A percentile compares a stretch with the other conserved stretches of the same genome.
Evolutionary conservation across 2,329 filamentous ascomycete genomes (phyloP).

Genomic region (Penicillium freii): DNA sequence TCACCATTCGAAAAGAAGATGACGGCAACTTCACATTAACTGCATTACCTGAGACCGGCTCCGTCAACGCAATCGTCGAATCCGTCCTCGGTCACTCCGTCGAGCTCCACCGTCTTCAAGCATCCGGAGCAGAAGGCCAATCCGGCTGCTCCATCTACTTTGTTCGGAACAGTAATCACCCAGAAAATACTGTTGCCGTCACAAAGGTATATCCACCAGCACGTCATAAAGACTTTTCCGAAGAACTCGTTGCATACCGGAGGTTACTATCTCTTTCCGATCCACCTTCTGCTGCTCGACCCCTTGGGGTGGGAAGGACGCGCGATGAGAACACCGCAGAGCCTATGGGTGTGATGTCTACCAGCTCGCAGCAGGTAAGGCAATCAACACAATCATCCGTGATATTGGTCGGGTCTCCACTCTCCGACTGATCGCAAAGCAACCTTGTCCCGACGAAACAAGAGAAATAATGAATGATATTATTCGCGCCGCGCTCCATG

Average conservation of each 20-base stretch:
- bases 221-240: conserved; percentile 1
- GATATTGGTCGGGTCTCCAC: not conserved
- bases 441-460: not conserved
- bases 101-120: conserved; percentile 1
- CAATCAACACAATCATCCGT: conserved; percentile 3
- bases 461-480: conserved; percentile 1
- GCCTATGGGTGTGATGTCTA: conserved; percentile 2
- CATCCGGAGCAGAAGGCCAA: conserved; percentile 2
- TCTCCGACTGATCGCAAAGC: not conserved
- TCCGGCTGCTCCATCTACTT: conserved; percentile 2
- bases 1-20: not conserved
- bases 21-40: not conserved
- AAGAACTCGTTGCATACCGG: conserved; percentile 1
- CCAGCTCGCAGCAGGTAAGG: not conserved
- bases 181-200: not conserved
- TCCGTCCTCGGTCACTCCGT: conserved; percentile 1
- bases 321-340: not conserved
- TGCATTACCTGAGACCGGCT: not conserved
- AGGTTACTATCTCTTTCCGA: conserved; percentile 1
- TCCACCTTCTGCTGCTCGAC: not conserved
- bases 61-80: not conserved
- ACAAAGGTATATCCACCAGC: not conserved
- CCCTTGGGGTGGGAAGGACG: not conserved
- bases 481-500: not conserved
- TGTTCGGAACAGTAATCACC: not conserved